Base-by-base conservation (phyloP, 495 filamentous ascomycete species). In the Aspergillus haitiensis region DNA sequence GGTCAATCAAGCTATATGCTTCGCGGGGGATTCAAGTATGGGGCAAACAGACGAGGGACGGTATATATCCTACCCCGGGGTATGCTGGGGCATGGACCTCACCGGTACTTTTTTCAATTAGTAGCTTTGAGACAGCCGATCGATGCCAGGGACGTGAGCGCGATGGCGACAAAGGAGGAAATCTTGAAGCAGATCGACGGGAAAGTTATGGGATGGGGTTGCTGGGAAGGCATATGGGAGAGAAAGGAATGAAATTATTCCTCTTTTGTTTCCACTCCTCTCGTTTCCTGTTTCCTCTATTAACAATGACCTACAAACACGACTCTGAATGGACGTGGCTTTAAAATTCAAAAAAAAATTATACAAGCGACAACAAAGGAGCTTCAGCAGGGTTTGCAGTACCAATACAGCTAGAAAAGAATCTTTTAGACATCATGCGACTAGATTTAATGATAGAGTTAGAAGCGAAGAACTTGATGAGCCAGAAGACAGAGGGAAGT, bases 51-150 rank as follows among this genome's bases (percentile, higher is more conserved):
- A 21, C 59, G 67, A 7, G 67, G 68, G 5, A 70, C 27, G 15
- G 57, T 76, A 2, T 80, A 76, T 49, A 71, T 72, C 15, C 60
- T 72, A 13, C 73, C 78, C 2, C 58, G 70, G 31, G 75, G 75
- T 10, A 46, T 81, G 39, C 50, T 78, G 56, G 76, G 77, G 32
- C 77, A 81, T 66, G 79, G 78, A 0, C 68, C 69, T 11, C 79
- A 80, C 67, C 67, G 79, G 57, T 80, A 80, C 62, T 78, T 81
- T 62, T 81, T 72, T 63, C 66, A 76, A 34, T 59, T 84, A 6
- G 56, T 81, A 32, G 79, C 72, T 7, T 65, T 81, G 12, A 72
- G 63, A 32, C 63, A 75, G 61, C 64, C 60, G 33, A 61, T 80
- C 21, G 65, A 72, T 58, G 36, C 55, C 15, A 1, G 48, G 32